Percentiles rank a stretch among this genome's conserved stretches.
Evolutionary conservation across 306 rosid species (phyloP).

Genomic region (Vigna angularis): DNA sequence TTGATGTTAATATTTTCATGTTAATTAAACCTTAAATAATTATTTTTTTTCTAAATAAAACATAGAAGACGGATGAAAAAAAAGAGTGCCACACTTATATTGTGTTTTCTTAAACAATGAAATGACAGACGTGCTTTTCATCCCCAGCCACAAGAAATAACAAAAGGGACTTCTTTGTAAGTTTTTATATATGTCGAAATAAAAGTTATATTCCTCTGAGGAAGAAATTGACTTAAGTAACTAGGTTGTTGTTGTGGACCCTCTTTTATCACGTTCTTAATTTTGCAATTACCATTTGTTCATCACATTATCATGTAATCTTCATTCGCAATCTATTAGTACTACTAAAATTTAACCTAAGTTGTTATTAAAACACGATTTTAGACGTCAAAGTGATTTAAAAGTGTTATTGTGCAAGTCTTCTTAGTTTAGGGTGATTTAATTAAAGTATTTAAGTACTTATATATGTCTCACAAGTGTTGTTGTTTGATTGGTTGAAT

Average conservation of each 20-base stretch:
- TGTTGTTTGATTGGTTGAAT: too few species aligned
- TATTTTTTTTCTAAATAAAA: background rate
- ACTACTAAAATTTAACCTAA: too few species aligned
- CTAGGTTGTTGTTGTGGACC: background rate
- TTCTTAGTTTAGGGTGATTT: too few species aligned
- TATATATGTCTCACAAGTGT: too few species aligned
- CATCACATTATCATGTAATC: background rate
- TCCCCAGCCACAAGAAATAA: slow-evolving; percentile 5
- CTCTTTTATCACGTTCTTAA: background rate
- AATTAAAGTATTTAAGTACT: too few species aligned
- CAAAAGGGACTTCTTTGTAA: background rate
- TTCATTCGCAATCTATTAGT: too few species aligned
- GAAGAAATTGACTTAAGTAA: slow-evolving; percentile 36
- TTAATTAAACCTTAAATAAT: background rate
- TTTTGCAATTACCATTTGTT: background rate
- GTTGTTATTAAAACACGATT: too few species aligned
- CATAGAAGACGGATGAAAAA: background rate
- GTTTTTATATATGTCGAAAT: background rate
- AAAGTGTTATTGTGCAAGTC: too few species aligned
- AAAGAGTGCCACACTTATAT: background rate
- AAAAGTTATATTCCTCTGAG: background rate
- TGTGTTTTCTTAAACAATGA: background rate
- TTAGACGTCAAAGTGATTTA: too few species aligned
- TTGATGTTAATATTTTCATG: too few species aligned
- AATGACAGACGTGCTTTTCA: slow-evolving; percentile 32